Evolutionary conservation across 257 asterid genomes (phyloP).

Genomic region (Nicotiana benthamiana): DNA sequence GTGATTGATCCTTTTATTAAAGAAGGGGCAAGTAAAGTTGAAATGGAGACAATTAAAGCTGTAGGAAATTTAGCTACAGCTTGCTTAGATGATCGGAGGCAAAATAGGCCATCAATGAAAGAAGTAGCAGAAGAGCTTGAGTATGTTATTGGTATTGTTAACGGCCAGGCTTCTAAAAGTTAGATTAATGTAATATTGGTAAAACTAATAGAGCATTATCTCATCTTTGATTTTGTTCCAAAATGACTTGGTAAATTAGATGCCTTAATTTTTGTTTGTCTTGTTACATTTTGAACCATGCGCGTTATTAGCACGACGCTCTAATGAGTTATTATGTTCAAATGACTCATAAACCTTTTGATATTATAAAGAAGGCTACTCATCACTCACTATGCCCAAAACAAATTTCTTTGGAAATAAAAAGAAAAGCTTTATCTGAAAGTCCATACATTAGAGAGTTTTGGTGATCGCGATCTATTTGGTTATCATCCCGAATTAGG

Average conservation of each 20-base stretch:
- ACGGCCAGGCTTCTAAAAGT: conserved; percentile 19
- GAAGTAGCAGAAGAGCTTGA: conserved; percentile 67
- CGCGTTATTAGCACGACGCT: conserved; percentile 23
- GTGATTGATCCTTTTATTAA: conserved; percentile 38
- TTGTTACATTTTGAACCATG: conserved; percentile 11
- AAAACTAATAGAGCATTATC: not conserved
- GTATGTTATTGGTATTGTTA: conserved; percentile 39
- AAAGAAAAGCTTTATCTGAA: too few relatives aligned
- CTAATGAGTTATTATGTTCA: conserved; percentile 10
- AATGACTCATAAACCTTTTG: too few relatives aligned
- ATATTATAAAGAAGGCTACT: too few relatives aligned
- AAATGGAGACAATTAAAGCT: conserved; percentile 55
- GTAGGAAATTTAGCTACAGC: conserved; percentile 47
- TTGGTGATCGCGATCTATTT: too few relatives aligned
- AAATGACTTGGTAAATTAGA: not conserved
- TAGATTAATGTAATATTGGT: not conserved
- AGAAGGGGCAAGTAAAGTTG: conserved; percentile 39
- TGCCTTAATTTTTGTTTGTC: not conserved
- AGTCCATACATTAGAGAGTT: too few relatives aligned
- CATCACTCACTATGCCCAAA: too few relatives aligned
- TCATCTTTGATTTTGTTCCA: not conserved
- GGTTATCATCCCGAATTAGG: too few relatives aligned
- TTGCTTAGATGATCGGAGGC: conserved; percentile 51
- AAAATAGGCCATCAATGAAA: conserved; percentile 61
- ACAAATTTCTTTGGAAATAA: too few relatives aligned